These are phyloP conservation scores for Pseudotulostoma volvatum DNA, from an alignment of 495 filamentous ascomycete genomes.

Conservation along the genomic window DNA sequence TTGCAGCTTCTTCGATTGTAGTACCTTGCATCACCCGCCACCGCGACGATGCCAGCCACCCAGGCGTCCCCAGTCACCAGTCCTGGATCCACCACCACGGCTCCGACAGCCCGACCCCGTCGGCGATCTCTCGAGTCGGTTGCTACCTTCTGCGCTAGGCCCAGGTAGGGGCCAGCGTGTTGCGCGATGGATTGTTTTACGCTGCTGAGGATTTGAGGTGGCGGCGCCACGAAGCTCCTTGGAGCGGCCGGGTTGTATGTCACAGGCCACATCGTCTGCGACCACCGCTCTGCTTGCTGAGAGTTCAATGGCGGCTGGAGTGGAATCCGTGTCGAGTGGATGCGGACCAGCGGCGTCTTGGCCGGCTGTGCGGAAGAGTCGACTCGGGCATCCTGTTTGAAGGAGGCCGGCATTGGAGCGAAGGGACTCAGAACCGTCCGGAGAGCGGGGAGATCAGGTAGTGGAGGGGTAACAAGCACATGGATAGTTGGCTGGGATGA, in stretches of 20 bases:
- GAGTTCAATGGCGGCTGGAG: conserved; percentile 56
- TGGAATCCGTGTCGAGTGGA: conserved; percentile 47
- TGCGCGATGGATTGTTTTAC: conserved; percentile 39
- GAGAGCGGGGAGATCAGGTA: conserved; percentile 15
- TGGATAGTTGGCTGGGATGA: conserved; percentile 19
- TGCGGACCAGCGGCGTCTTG: no score
- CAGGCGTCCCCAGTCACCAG: conserved; percentile 21
- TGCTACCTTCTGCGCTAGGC: conserved; percentile 49
- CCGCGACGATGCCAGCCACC: conserved; percentile 40
- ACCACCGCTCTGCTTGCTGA: conserved; percentile 62
- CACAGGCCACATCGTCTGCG: conserved; percentile 66
- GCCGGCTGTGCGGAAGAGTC: no score
- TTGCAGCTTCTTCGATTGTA: conserved; percentile 26
- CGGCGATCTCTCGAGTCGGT: conserved; percentile 35
- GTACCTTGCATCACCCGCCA: conserved; percentile 68
- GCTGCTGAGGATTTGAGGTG: conserved; percentile 42
- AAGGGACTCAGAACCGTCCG: conserved; percentile 21
- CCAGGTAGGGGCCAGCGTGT: conserved; percentile 41
- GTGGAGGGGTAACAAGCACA: conserved; percentile 22
- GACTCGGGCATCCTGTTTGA: conserved; percentile 3
- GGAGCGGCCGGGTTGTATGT: conserved; percentile 67
- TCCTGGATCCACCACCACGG: conserved; percentile 57
- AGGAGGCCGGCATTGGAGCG: conserved; percentile 8
- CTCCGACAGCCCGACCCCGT: conserved; percentile 55
- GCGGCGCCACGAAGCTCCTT: conserved; percentile 21